A percentile compares a stretch with the other conserved stretches of the same genome.
These are phyloP conservation scores for Camelina sativa DNA, from an alignment of 345 rosid genomes.

Conservation along the genomic window DNA sequence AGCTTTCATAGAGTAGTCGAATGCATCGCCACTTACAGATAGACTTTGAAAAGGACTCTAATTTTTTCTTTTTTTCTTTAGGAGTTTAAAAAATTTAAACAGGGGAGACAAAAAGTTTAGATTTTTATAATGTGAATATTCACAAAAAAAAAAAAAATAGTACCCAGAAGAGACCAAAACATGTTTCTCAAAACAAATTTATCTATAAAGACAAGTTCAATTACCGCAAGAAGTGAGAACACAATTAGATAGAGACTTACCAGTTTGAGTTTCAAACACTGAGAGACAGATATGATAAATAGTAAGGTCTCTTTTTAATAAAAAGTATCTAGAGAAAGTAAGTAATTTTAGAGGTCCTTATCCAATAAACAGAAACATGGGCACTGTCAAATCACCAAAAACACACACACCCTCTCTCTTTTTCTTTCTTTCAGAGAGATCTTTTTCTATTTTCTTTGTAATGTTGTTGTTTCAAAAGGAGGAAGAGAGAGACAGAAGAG, in stretches of 20 bases:
- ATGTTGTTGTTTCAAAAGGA: not conserved
- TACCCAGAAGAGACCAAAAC: conserved; percentile 34
- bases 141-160: not conserved
- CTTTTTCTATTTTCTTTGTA: conserved; percentile 28
- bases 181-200: conserved; percentile 6
- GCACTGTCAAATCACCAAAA: conserved; percentile 43
- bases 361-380: conserved; percentile 44
- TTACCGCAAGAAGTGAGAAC: too few species aligned
- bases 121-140: conserved; percentile 33
- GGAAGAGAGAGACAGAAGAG: conserved; percentile 26
- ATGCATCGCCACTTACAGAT: conserved; percentile 48
- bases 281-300: conserved; percentile 4
- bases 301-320: not conserved
- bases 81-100: not conserved
- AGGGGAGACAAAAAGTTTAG: conserved; percentile 42
- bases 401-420: conserved; percentile 10
- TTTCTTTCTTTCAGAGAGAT: conserved; percentile 18
- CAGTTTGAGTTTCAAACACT: too few species aligned
- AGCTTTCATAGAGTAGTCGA: conserved; percentile 43
- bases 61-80: conserved; percentile 32
- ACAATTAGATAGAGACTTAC: too few species aligned
- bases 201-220: too few species aligned
- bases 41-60: conserved; percentile 55
- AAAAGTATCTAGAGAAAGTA: conserved; percentile 5
- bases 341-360: conserved; percentile 21